Base-by-base conservation (phyloP, 495 filamentous ascomycete species). In the Xylaria venustula region DNA sequence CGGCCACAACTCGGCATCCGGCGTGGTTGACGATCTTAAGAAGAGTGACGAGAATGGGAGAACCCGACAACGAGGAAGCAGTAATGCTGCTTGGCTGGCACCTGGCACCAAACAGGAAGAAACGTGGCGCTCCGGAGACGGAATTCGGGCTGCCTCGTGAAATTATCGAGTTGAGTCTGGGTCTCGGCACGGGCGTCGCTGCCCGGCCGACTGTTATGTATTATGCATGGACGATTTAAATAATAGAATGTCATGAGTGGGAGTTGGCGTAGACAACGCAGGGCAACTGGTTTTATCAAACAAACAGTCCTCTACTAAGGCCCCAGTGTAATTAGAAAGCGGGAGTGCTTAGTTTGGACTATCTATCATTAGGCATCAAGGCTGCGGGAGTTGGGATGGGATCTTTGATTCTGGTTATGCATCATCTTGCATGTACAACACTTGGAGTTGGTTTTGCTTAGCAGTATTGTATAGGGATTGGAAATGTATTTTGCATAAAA, bases 51-150 rank as follows among this genome's bases (percentile, higher is more conserved):
- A 82, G 44, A 67, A 64, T 12, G 75, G 75, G 14, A 77, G 73
- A 26, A 75, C 79, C 19, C 75, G 83, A 61, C 73, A 80, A 45
- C 79, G 88, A 67, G 83, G 81, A 23, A 69, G 60, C 41, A 90
- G 85, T 71, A 83, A 80, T 64, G 77, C 81, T 37, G 77, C 78
- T 37, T 92, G 88, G 87, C 69, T 92, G 15, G 83, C 88, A 12
- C 85, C 84, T 3, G 89, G 91, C 2, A 92, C 89, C 41, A 90
- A 82, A 57, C 88, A 91, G 70, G 89, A 95, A 64, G 87, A 91
- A 54, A 93, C 89, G 0, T 94, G 91, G 91, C 81, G 83, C 48
- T 70, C 73, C n/a, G 79, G 76, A 50, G 88, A 83, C 51, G 83
- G 62, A 51, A 64, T 66, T 34, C 62, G 37, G 19, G 62, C 49